Base-by-base conservation (phyloP, 202 grass and related monocot species). In the Zizania palustris region DNA sequence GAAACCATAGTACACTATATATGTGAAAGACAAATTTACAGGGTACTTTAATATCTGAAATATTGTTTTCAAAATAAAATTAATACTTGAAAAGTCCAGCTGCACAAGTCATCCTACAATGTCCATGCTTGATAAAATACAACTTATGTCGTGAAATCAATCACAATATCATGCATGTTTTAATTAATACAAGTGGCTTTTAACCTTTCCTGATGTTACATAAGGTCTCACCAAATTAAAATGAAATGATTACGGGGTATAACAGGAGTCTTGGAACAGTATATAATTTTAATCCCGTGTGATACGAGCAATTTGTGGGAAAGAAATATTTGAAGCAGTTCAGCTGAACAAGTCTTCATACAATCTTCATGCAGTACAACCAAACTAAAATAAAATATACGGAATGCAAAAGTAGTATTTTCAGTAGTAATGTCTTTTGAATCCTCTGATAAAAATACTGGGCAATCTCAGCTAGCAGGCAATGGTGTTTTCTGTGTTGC, bases 241-340 rank as follows among this genome's bases (percentile, higher is more conserved):
- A 20, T 55, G 9, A 55, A 55, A 55, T 55, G 19, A 19, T 55
- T 9, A 18, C n/a, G 7, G 19, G 19, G 9, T 20, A 7, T 19
- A 20, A 19, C 51, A 16, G 51, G 19, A 55, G 51, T n/a, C 15
- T 51, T 51, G 15, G 5, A 51, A 51, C 49, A 51, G 15, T 51
- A 15, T 7, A 14, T n/a, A 4, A 51, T n/a, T 51, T 51, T 51
- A 51, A 51, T 51, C 49, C 5, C n/a, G 49, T 51, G 49, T n/a
- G 15, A n/a, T 51, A 51, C 49, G n/a, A 51, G 49, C 49, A 51
- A 51, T 51, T 51, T 53, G 42, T 57, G 15, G 71, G 80, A 84
- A 81, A 58, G 75, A 88, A 76, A 76, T 84, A 84, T 70, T 66
- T 84, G 42, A 65, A 75, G 75, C 48, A 71, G 16, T 42, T 19